Percentiles rank a stretch among this genome's conserved stretches.
Evolutionary conservation across 2,329 filamentous ascomycete species (phyloP).

Genomic region (Colletotrichum lupini): DNA sequence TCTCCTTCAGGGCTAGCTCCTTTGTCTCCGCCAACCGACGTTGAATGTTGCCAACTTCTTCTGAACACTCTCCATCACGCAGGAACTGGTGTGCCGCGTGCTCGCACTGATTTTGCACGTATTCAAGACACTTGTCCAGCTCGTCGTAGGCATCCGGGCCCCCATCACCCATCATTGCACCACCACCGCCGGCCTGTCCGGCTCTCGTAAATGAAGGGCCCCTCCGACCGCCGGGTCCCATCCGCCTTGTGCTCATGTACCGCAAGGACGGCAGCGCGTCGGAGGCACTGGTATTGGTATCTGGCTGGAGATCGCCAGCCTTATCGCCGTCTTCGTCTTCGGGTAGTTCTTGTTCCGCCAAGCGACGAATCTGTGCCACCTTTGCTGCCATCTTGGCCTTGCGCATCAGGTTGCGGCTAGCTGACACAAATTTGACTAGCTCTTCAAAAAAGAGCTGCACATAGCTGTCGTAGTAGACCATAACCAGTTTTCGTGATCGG

Average conservation of each 20-base stretch:
- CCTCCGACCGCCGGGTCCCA: conserved; percentile 40
- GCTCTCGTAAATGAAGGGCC: conserved; percentile 22
- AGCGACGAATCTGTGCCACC: conserved; percentile 72
- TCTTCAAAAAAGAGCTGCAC: conserved; percentile 86
- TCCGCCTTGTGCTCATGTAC: conserved; percentile 51
- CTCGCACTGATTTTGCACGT: conserved; percentile 84
- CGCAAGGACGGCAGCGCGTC: conserved; percentile 52
- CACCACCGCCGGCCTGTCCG: conserved; percentile 29
- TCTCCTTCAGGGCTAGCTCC: conserved; percentile 69
- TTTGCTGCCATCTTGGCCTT: conserved; percentile 88
- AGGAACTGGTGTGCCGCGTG: conserved; percentile 89
- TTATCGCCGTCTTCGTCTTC: conserved; percentile 58
- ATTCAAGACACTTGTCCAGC: conserved; percentile 82
- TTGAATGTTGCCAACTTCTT: conserved; percentile 78
- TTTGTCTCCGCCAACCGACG: conserved; percentile 72
- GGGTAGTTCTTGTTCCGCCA: conserved; percentile 69
- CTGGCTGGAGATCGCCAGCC: conserved; percentile 38
- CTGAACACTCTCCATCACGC: conserved; percentile 86
- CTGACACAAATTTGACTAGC: conserved; percentile 83
- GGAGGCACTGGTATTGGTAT: conserved; percentile 24
- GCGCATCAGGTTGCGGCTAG: conserved; percentile 83
- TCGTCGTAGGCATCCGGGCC: conserved; percentile 71
- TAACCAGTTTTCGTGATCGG: conserved; percentile 79
- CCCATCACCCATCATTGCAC: conserved; percentile 35
- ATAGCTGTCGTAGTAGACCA: conserved; percentile 93